A percentile compares a stretch with the other conserved stretches of the same genome.
Evolutionary conservation across 1,284 basidiomycete species (phyloP).

Genomic region (Trichosporon sp.): DNA sequence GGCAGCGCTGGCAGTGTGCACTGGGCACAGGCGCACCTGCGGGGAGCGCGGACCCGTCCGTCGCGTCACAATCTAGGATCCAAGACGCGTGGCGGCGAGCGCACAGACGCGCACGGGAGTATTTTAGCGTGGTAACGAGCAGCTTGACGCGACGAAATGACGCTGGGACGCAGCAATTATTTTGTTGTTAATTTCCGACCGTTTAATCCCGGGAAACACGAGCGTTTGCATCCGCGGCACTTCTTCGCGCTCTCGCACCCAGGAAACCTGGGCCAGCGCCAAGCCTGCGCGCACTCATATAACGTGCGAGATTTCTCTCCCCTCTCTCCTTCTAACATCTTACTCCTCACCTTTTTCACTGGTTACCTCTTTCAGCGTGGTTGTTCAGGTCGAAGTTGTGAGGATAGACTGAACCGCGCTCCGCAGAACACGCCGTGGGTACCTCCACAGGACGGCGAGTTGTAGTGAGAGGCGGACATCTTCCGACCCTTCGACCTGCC

Average conservation of each 20-base stretch:
- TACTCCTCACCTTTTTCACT: slow-evolving; percentile 18
- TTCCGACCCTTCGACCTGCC: background rate
- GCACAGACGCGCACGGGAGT: slow-evolving; percentile 15
- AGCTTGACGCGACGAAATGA: slow-evolving; percentile 4
- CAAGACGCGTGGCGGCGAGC: slow-evolving; percentile 10
- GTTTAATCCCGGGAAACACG: background rate
- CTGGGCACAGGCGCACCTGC: slow-evolving; percentile 2
- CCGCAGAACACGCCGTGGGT: slow-evolving; percentile 17
- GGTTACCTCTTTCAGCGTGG: slow-evolving; percentile 18
- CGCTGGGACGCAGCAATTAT: background rate
- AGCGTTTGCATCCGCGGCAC: background rate
- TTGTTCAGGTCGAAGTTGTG: slow-evolving; percentile 16
- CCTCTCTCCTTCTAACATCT: slow-evolving; percentile 13
- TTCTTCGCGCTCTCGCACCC: background rate
- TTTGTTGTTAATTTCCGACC: background rate
- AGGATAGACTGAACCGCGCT: slow-evolving; percentile 18
- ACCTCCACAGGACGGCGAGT: slow-evolving; percentile 14
- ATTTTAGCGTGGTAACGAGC: background rate
- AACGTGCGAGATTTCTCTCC: slow-evolving; percentile 11
- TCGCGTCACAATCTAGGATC: slow-evolving; percentile 17
- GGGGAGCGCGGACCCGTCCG: slow-evolving; percentile 16
- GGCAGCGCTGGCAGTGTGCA: background rate
- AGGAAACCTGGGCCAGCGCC: background rate
- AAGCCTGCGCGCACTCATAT: background rate
- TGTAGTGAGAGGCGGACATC: slow-evolving; percentile 18